Percentiles rank a stretch among this genome's conserved stretches.
Evolutionary conservation across 2,329 filamentous ascomycete genomes (phyloP).

Genomic region (Thelonectria rubi): DNA sequence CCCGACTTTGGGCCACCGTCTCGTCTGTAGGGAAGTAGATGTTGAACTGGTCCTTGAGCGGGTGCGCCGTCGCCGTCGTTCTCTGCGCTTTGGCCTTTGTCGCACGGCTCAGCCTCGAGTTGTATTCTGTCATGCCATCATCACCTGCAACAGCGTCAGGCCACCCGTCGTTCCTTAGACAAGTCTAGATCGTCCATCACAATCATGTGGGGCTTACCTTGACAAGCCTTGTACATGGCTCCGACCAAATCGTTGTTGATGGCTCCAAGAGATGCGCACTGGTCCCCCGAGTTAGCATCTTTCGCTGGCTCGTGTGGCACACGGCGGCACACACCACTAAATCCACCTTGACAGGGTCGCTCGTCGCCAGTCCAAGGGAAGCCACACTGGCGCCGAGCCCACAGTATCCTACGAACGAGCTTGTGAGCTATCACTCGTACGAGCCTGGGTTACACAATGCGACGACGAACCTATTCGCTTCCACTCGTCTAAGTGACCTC

Average conservation of each 20-base stretch:
- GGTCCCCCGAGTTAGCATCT: constrained; percentile 32
- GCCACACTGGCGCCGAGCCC: constrained; percentile 75
- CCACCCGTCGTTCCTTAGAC: constrained; percentile 18
- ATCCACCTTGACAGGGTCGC: constrained; percentile 71
- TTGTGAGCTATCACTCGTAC: constrained; percentile 36
- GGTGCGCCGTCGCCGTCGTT: constrained; percentile 29
- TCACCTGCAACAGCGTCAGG: constrained; percentile 39
- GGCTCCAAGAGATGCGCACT: constrained; percentile 84
- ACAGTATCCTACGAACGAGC: constrained; percentile 67
- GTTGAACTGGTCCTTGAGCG: constrained; percentile 63
- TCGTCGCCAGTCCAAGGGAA: constrained; percentile 67
- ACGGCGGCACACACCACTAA: constrained; percentile 65
- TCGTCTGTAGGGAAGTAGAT: constrained; percentile 83
- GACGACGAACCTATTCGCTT: constrained; percentile 45
- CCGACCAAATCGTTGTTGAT: constrained; percentile 74
- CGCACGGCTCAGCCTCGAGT: constrained; percentile 47
- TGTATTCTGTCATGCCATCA: constrained; percentile 57
- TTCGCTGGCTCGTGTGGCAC: constrained; percentile 26
- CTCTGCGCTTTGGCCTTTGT: constrained; percentile 36
- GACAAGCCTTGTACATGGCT: constrained; percentile 63
- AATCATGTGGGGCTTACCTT: constrained; percentile 52
- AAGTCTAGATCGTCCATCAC: constrained; percentile 28
- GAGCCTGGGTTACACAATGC: constrained; percentile 19
- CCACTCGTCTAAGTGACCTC: constrained; percentile 45
- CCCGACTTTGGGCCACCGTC: constrained; percentile 73